These are phyloP conservation scores for Scedosporium boydii DNA, from an alignment of 2,329 filamentous ascomycete species.

Conservation along the genomic window DNA sequence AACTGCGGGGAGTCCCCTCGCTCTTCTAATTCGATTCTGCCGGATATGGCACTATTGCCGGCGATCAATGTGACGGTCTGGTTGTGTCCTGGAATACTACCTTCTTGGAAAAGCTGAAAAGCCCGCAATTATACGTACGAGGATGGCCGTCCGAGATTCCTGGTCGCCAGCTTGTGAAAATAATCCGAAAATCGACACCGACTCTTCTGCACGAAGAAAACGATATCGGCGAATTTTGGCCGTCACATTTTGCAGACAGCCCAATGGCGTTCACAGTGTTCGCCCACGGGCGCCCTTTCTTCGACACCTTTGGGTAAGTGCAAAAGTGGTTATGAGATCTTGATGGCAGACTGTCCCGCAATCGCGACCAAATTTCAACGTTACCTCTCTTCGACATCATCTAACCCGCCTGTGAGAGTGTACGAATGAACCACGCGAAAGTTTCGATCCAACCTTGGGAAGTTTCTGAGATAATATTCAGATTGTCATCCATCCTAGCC, in stretches of 20 bases:
- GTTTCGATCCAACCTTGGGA: too few species aligned
- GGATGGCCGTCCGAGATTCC: too few species aligned
- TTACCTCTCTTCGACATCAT: too few species aligned
- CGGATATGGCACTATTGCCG: neutral
- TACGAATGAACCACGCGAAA: too few species aligned
- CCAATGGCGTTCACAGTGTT: neutral
- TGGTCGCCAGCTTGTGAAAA: neutral
- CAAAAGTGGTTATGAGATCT: neutral
- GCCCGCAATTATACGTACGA: neutral
- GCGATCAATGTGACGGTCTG: neutral
- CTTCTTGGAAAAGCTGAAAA: neutral
- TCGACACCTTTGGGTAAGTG: neutral
- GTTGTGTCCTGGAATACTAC: neutral
- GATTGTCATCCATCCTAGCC: too few species aligned
- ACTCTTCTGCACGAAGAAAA: neutral
- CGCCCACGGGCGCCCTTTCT: neutral
- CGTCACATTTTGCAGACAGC: neutral
- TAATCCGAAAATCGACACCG: neutral
- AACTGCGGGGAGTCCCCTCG: neutral
- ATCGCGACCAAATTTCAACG: too few species aligned
- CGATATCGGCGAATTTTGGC: neutral
- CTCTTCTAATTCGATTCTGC: neutral
- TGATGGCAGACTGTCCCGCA: neutral
- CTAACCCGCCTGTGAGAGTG: too few species aligned
- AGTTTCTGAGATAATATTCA: too few species aligned